Evolutionary conservation across 768 basidiomycete genomes (phyloP), one percentile per base, ranked within the genome.

Genomic region (Termitomyces sp.): DNA sequence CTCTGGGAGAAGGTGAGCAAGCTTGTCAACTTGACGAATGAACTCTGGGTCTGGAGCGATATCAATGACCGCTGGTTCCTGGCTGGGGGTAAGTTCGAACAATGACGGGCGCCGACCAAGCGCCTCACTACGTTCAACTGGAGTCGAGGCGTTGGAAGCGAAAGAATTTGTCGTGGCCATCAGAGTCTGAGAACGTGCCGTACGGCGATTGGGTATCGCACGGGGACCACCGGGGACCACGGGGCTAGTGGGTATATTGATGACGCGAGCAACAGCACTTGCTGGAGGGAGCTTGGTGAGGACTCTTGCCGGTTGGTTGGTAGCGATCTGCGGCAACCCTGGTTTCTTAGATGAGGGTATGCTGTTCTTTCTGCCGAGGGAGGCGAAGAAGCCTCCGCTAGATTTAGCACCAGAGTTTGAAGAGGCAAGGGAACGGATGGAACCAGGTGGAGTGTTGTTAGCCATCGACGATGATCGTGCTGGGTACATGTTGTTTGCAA

Each of bases 151-250:
- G 23, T 65, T 71, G 2, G 68, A 58, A 50, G 68, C 58, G 42
- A 71, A 73, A 14, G 71, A 62, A 23, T 65, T 66, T 10, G 75
- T 54, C 57, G 72, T 62, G 59, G 69, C 65, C 67, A 84, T 80
- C 45, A 88, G 78, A 29, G 87, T 91, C 64, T 89, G 86, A 7
- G 89, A 84, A 51, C 89, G 81, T 57, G 80, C 77, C 56, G 83
- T 73, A 38, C 89, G 82, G 58, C 56, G 59, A 40, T 74, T 77
- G 2, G 86, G 83, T 17, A 80, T 80, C 0, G 89, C 87, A 19
- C 90, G 83, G 10, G 90, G 89, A 6, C 90, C 90, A 40, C 89
- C 87, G 1, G 87, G 89, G 3, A 89, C 80, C 3, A 80, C 74
- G 10, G 87, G 87, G 10, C 76, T 64, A 53, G 60, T 67, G 53